Evolutionary conservation across 1,284 basidiomycete genomes (phyloP).

Genomic region (Naganishia sp.): DNA sequence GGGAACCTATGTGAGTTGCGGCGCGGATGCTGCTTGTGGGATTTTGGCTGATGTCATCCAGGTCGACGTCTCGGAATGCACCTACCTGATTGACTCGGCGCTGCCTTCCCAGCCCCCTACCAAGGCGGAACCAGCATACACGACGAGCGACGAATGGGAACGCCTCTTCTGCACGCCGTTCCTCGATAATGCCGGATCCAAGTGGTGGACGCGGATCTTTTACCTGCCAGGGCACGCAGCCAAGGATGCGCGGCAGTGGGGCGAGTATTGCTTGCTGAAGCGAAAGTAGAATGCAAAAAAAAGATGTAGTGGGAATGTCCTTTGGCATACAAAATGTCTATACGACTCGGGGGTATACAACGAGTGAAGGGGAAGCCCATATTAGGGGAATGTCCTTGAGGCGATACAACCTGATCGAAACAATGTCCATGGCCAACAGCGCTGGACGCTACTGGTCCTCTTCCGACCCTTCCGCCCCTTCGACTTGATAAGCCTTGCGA

Average conservation of each 20-base stretch:
- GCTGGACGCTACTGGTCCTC: background rate
- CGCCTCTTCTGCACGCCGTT: constrained; percentile 73
- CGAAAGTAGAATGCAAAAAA: constrained; percentile 5
- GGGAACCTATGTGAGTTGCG: constrained; percentile 72
- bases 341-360: constrained; percentile 1
- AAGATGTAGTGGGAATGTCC: background rate
- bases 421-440: constrained; percentile 1
- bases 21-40: background rate
- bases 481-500: constrained; percentile 24
- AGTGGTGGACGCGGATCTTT: constrained; percentile 68
- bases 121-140: constrained; percentile 74
- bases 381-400: background rate
- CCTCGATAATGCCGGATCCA: constrained; percentile 75
- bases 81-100: constrained; percentile 83
- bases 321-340: constrained; percentile 1
- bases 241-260: constrained; percentile 54
- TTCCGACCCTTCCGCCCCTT: constrained; percentile 21
- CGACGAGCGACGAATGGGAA: constrained; percentile 68
- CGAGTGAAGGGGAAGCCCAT: background rate
- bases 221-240: constrained; percentile 68
- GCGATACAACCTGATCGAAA: background rate
- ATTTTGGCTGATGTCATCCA: constrained; percentile 48
- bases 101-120: constrained; percentile 69
- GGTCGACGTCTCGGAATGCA: constrained; percentile 72
- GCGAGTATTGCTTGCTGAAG: constrained; percentile 58